A percentile compares a stretch with the other conserved stretches of the same genome.
phyloP scores from a whole-genome alignment of 345 rosid species.

The Gossypium australe region DNA sequence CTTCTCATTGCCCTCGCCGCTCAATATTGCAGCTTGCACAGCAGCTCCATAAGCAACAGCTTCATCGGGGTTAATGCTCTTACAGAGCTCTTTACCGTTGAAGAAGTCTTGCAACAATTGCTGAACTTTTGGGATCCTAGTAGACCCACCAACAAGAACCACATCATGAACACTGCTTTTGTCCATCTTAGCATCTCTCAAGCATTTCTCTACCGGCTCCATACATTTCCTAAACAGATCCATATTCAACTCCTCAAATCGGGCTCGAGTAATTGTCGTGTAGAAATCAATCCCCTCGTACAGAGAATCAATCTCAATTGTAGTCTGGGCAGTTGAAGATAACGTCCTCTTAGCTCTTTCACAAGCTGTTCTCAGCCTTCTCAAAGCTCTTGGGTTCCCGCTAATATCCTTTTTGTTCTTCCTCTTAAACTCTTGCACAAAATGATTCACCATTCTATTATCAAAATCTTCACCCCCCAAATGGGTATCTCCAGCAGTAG shows the following conservation, averaged over 20 bases:
- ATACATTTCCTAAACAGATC: slow-evolving; percentile 69
- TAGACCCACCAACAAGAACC: slow-evolving; percentile 74
- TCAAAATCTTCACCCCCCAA: slow-evolving; percentile 79
- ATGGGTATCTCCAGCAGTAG: slow-evolving; percentile 74
- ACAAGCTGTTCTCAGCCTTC: slow-evolving; percentile 73
- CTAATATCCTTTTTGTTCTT: slow-evolving; percentile 64
- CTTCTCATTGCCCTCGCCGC: slow-evolving; percentile 78
- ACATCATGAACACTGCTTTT: slow-evolving; percentile 64
- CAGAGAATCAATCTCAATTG: slow-evolving; percentile 65
- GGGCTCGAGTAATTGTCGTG: slow-evolving; percentile 60
- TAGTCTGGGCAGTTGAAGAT: slow-evolving; percentile 68
- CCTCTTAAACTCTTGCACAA: slow-evolving; percentile 67
- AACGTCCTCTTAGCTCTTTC: slow-evolving; percentile 67
- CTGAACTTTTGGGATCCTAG: slow-evolving; percentile 80
- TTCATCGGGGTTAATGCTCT: slow-evolving; percentile 76
- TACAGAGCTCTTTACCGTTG: slow-evolving; percentile 79
- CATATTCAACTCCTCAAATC: slow-evolving; percentile 79
- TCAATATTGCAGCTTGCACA: slow-evolving; percentile 74
- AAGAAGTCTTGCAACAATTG: slow-evolving; percentile 70
- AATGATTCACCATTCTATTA: slow-evolving; percentile 76
- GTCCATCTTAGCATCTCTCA: slow-evolving; percentile 76
- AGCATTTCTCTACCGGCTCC: slow-evolving; percentile 70
- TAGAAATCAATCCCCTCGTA: slow-evolving; percentile 72
- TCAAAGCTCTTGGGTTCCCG: slow-evolving; percentile 67
- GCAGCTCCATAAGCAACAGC: slow-evolving; percentile 91